Evolutionary conservation across 1,284 basidiomycete species (phyloP), one percentile per base, ranked within the genome.

Genomic region (Irpex sp.): DNA sequence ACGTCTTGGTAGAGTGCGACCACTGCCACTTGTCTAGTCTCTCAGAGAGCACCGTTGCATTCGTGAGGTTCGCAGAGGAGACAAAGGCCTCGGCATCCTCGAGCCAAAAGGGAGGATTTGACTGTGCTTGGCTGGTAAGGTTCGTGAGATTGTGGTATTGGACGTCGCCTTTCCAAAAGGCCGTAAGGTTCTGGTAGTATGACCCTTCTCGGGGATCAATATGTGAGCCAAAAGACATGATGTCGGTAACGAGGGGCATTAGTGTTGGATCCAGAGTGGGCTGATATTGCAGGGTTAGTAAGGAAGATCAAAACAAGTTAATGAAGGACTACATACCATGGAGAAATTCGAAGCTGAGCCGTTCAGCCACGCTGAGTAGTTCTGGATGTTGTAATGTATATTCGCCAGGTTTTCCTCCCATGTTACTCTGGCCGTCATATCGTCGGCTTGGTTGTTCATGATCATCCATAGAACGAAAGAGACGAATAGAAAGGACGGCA

Each of bases 351-450:
- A 78, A 31, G 76, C 75, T 8, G 85, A 86, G 11, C 88, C 87
- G 68, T 89, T 87, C 71, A 90, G 74, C 90, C 90, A 93, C 0
- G 85, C 83, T 2, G 86, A 87, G 69, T 85, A 93, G 72, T 92
- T 91, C 5, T 81, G 81, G 21, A 87, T 73, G 66, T 90, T 85
- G 67, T 83, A 77, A 47, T 79, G 79, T 59, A 92, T 72, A 5
- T 78, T 79, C 33, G 79, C 75, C 6, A 93, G 70, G n/a, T 83
- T 78, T 63, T 89, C 83, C 67, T 86, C 79, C 70, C 88, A 89
- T 62, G 86, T 84, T 66, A 82, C 83, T 62, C 85, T 78, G 11
- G 83, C 79, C 1, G 84, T 74, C 63, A 84, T 80, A 70, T 89
- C 89, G 66, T 90, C 88, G 1, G 67, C 66, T 9, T 80, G 85